These are phyloP conservation scores for Melastoma malabathricum DNA, from an alignment of 345 rosid genomes.

Conservation along the genomic window DNA sequence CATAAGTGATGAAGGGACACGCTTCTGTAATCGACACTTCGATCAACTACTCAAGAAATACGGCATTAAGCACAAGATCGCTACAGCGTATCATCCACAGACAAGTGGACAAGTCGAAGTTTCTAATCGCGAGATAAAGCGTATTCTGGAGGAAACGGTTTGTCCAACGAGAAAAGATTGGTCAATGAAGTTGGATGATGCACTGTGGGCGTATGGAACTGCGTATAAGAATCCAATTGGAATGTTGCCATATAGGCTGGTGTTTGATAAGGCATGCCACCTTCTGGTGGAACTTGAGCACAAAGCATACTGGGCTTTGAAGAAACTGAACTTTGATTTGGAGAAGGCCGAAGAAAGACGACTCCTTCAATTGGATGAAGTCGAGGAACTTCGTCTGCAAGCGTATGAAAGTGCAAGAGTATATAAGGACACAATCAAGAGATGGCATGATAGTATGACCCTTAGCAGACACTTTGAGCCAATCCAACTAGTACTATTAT, in stretches of 20 bases:
- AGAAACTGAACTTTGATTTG: neutral
- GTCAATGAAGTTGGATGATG: too few relatives aligned
- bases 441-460: too few relatives aligned
- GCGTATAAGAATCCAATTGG: too few relatives aligned
- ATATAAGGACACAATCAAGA: neutral
- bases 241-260: neutral
- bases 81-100: too few relatives aligned
- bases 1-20: neutral
- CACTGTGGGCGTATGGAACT: too few relatives aligned
- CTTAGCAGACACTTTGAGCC: too few relatives aligned
- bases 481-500: too few relatives aligned
- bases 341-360: neutral
- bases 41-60: neutral
- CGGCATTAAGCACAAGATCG: neutral
- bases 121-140: too few relatives aligned
- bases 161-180: too few relatives aligned
- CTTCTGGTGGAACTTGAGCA: neutral
- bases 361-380: neutral
- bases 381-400: neutral
- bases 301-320: neutral
- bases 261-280: constrained; percentile 4
- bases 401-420: constrained; percentile 1
- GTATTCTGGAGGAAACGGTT: too few relatives aligned
- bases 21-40: neutral
- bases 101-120: too few relatives aligned